phyloP scores from a whole-genome alignment of 129 eudicot species.

The Pittosporum tobira region DNA sequence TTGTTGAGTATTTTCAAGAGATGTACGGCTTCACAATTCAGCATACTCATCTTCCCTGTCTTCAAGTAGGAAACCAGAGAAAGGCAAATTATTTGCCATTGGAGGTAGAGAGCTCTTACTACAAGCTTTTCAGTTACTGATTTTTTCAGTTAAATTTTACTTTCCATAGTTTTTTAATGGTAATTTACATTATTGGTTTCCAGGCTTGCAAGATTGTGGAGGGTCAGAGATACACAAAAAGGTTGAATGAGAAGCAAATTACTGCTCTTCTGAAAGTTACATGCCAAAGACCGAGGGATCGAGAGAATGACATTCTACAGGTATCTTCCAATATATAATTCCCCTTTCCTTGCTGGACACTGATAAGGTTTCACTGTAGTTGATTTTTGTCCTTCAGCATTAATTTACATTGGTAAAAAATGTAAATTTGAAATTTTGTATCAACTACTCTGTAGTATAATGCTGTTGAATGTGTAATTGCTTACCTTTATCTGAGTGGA shows the following conservation, averaged over 20 bases:
- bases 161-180: not conserved
- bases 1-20: conserved; percentile 90
- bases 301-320: conserved; percentile 58
- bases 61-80: conserved; percentile 87
- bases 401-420: no score
- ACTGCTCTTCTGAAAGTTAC: conserved; percentile 55
- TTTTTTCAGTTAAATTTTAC: not conserved
- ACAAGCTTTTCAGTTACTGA: not conserved
- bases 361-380: no score
- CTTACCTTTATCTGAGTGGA: no score
- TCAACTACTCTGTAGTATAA: no score
- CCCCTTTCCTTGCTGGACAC: no score
- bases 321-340: conserved; percentile 16
- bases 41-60: conserved; percentile 82
- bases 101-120: conserved; percentile 47
- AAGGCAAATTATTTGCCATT: conserved; percentile 86
- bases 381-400: no score
- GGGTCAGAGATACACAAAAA: conserved; percentile 60
- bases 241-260: conserved; percentile 60
- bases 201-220: conserved; percentile 79
- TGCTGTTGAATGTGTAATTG: no score
- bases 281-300: conserved; percentile 58
- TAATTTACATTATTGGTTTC: conserved; percentile 10
- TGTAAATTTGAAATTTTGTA: no score
- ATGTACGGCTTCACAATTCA: conserved; percentile 78